Evolutionary conservation across 2,329 filamentous ascomycete species (phyloP).

Genomic region (Pyrenophora graminea): DNA sequence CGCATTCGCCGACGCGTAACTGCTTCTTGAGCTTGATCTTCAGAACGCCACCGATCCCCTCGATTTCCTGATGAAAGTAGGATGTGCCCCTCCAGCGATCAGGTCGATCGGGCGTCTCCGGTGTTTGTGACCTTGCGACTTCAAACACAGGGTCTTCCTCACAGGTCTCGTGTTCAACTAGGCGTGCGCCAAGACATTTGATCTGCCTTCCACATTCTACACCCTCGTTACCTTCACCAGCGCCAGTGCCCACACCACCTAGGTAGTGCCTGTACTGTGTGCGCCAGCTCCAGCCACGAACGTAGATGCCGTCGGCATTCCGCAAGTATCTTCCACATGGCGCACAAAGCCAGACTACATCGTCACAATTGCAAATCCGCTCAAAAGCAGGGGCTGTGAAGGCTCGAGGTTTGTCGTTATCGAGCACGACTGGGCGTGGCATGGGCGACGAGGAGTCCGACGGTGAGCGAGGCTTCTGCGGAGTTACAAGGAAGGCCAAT

Average conservation of each 20-base stretch:
- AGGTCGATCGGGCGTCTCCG: slow-evolving; percentile 29
- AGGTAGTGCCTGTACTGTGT: slow-evolving; percentile 78
- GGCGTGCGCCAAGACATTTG: slow-evolving; percentile 74
- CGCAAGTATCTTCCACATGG: slow-evolving; percentile 77
- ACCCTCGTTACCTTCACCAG: slow-evolving; percentile 85
- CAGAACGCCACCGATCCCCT: slow-evolving; percentile 84
- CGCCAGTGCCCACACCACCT: slow-evolving; percentile 81
- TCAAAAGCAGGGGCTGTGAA: slow-evolving; percentile 56
- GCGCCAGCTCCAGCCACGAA: slow-evolving; percentile 84
- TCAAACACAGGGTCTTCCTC: slow-evolving; percentile 70
- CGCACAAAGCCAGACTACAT: slow-evolving; percentile 81
- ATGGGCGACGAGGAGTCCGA: slow-evolving; percentile 30
- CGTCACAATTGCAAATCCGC: slow-evolving; percentile 62
- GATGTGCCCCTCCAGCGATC: slow-evolving; percentile 66
- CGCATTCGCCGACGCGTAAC: slow-evolving; percentile 79
- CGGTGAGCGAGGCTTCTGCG: slow-evolving; percentile 25
- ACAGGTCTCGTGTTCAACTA: slow-evolving; percentile 81
- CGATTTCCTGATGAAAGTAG: slow-evolving; percentile 85
- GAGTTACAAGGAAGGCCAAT: slow-evolving; percentile 57
- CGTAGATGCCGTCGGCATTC: slow-evolving; percentile 61
- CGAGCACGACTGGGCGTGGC: slow-evolving; percentile 22
- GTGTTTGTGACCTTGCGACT: slow-evolving; percentile 49
- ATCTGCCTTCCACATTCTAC: slow-evolving; percentile 82
- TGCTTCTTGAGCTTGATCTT: slow-evolving; percentile 87
- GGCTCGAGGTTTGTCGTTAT: slow-evolving; percentile 18